Conservation (phyloP, 805 yeast genomes). For the Lipomyces sp. region DNA sequence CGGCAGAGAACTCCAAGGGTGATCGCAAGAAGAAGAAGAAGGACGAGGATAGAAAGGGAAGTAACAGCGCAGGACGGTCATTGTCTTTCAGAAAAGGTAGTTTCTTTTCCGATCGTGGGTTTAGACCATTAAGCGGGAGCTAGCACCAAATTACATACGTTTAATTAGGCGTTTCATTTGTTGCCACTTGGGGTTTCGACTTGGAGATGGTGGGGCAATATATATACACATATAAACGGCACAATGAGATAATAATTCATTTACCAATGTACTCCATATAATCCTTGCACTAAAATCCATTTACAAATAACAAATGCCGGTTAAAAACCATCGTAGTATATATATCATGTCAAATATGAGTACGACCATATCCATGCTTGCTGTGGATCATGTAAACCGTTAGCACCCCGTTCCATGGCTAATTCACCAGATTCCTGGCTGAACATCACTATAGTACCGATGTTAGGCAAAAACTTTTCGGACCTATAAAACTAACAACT, state of each 20-base stretch:
- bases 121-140: conserved; percentile 3
- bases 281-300: too few species aligned
- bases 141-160: not conserved
- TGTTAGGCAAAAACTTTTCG: not conserved
- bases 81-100: conserved; percentile 20
- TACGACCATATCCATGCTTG: conserved; percentile 33
- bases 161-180: too few species aligned
- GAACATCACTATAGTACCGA: conserved; percentile 14
- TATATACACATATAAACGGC: not conserved
- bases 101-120: conserved; percentile 21
- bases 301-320: too few species aligned
- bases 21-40: conserved; percentile 13
- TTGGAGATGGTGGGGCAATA: not conserved
- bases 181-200: not conserved
- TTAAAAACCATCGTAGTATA: not conserved
- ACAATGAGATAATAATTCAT: not conserved
- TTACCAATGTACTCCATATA: not conserved
- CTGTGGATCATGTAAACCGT: conserved; percentile 19
- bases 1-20: not conserved
- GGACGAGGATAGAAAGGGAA: not conserved
- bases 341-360: not conserved
- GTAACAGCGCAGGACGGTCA: not conserved
- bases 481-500: not conserved
- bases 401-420: not conserved
- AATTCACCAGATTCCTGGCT: not conserved